A percentile compares a stretch with the other conserved stretches of the same genome.
Conservation (phyloP, 1,284 basidiomycete species). For the Tylopilus sp. region DNA sequence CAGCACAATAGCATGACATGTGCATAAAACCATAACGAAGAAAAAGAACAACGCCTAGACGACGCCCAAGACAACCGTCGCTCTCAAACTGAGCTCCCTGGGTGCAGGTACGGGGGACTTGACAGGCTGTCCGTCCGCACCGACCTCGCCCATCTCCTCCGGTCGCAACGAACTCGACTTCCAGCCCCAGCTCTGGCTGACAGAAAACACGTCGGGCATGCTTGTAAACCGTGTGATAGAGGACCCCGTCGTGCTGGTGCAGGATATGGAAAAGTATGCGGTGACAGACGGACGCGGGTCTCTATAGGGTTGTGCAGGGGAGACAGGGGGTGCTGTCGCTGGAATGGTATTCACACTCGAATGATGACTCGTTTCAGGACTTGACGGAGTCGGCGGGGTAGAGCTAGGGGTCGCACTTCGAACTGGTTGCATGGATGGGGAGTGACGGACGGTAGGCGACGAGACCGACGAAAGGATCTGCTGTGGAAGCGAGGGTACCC, state of each 20-base stretch:
- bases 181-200: slow-evolving; percentile 81
- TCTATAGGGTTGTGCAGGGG: slow-evolving; percentile 65
- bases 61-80: slow-evolving; percentile 70
- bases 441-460: slow-evolving; percentile 37
- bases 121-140: slow-evolving; percentile 38
- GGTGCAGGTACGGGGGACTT: slow-evolving; percentile 29
- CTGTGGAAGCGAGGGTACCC: slow-evolving; percentile 29
- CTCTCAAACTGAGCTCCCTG: slow-evolving; percentile 61
- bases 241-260: slow-evolving; percentile 77
- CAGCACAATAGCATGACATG: slow-evolving; percentile 7
- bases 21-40: not conserved
- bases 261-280: slow-evolving; percentile 83
- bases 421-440: slow-evolving; percentile 42
- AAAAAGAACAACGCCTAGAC: slow-evolving; percentile 39
- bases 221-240: slow-evolving; percentile 82
- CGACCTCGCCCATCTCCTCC: slow-evolving; percentile 52
- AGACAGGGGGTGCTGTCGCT: slow-evolving; percentile 40
- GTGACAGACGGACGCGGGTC: slow-evolving; percentile 66
- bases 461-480: slow-evolving; percentile 20
- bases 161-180: slow-evolving; percentile 64
- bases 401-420: slow-evolving; percentile 41
- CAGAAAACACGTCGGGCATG: slow-evolving; percentile 80
- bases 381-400: slow-evolving; percentile 19
- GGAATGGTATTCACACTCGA: slow-evolving; percentile 33
- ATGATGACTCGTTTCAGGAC: slow-evolving; percentile 23